These are phyloP conservation scores for Xylariaceae sp. DNA, from an alignment of 2,329 filamentous ascomycete genomes.

Conservation along the genomic window DNA sequence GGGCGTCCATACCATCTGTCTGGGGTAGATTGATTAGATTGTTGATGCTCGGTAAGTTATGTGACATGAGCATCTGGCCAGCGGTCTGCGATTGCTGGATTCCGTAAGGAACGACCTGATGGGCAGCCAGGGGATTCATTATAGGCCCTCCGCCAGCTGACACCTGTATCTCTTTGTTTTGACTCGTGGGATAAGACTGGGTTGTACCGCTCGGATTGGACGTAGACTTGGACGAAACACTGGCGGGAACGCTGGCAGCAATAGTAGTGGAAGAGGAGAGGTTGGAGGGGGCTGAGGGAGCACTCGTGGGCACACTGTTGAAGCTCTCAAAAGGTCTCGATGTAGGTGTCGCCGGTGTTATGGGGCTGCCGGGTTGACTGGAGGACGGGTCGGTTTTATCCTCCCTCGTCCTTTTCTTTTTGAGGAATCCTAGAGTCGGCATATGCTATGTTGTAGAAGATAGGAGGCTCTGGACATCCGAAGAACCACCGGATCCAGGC, in stretches of 20 bases:
- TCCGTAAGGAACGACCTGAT: conserved; percentile 37
- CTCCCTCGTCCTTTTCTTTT: conserved; percentile 98
- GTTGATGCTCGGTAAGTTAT: conserved; percentile 74
- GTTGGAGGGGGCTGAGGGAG: too few relatives aligned
- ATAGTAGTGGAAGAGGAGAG: too few relatives aligned
- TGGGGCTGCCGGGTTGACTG: conserved; percentile 59
- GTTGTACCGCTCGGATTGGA: conserved; percentile 23
- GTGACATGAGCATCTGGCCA: conserved; percentile 35
- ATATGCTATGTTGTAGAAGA: conserved; percentile 48
- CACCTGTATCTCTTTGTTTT: conserved; percentile 25
- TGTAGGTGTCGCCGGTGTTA: conserved; percentile 55
- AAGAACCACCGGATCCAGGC: conserved; percentile 11
- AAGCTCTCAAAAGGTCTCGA: conserved; percentile 47
- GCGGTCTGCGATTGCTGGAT: conserved; percentile 38
- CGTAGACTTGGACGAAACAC: conserved; percentile 29
- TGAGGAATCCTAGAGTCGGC: conserved; percentile 93
- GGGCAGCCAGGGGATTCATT: conserved; percentile 31
- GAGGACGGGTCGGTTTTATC: conserved; percentile 64
- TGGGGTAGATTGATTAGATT: conserved; percentile 71
- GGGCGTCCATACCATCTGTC: conserved; percentile 33
- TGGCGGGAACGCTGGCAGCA: too few relatives aligned
- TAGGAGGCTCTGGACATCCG: conserved; percentile 25
- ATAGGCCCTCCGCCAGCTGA: conserved; percentile 30
- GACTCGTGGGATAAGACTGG: conserved; percentile 21
- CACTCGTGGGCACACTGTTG: conserved; percentile 24